Base-by-base conservation (phyloP, 2,329 filamentous ascomycete genomes). In the Alternaria ethzedia region DNA sequence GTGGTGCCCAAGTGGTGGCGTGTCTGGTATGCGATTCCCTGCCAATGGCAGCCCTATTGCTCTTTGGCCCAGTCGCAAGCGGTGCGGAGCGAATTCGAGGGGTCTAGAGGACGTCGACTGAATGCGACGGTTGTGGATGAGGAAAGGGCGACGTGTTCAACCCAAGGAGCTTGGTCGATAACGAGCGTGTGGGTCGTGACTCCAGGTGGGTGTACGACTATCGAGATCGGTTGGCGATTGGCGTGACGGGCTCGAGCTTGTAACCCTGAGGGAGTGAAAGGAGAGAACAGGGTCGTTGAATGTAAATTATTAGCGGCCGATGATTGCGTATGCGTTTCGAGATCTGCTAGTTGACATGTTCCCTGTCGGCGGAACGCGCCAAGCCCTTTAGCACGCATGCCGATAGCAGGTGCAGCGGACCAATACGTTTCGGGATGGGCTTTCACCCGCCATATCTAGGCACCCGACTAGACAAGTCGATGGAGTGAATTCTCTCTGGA, bases 261-360 rank as follows among this genome's bases (percentile, higher is more conserved):
- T 28, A 30, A 59, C 21, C 47, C 30, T 32, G 55, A 43, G 51
- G 25, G 41, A 32, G 28, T 45, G 59, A 63, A 65, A 62, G 56
- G 65, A 62, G 51, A 41, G 54, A 44, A 44, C 32, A 54, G 59
- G 56, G 56, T 59, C 50, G 56, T 47, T 36, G 56, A 61, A 57
- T 44, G 59, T 62, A 47, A 60, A 58, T 63, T 61, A 58, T 49
- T 56, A 61, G 62, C 62, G 65, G 64, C 49, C 57, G 64, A 63
- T 64, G 61, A 71, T 70, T 71, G 67, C 66, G 66, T 70, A 69
- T 67, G 66, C 63, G 65, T 65, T 65, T 67, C 61, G 65, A 65
- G 60, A 64, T 59, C 52, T 59, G 61, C 64, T 57, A 65, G 63
- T 61, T 36, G 57, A 54, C 57, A 62, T 56, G 68, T 57, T 64